Evolutionary conservation across 164 flowering plant genomes (phyloP).

Genomic region (Hamamelis virginiana): DNA sequence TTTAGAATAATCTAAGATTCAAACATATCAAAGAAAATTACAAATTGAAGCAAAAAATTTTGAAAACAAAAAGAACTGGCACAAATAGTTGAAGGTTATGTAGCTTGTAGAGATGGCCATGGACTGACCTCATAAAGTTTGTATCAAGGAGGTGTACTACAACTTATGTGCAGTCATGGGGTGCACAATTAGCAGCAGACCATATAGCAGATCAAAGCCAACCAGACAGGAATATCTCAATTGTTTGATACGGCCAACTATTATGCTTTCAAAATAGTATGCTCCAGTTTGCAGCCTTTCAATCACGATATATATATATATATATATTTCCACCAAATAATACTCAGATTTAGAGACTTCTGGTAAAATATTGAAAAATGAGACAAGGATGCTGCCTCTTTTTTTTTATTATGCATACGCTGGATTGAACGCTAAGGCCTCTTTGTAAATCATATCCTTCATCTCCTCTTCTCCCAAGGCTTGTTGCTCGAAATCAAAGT

Average conservation of each 20-base stretch:
- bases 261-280: background rate
- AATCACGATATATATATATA: background rate
- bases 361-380: too few species aligned
- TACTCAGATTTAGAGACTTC: too few species aligned
- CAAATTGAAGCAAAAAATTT: background rate
- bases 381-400: background rate
- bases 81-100: background rate
- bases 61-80: background rate
- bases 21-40: background rate
- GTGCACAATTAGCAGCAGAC: background rate
- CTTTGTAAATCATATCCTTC: conserved; percentile 84
- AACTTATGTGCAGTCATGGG: background rate
- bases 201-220: too few species aligned
- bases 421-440: conserved; percentile 79
- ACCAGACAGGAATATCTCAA: background rate
- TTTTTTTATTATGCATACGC: conserved; percentile 35
- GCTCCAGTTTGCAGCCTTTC: background rate
- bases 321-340: too few species aligned
- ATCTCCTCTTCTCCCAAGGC: conserved; percentile 78
- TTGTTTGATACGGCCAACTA: background rate
- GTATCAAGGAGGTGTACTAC: background rate
- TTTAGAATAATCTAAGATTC: background rate
- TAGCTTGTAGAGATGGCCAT: background rate
- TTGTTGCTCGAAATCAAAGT: conserved; percentile 86
- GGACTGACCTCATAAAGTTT: background rate